A percentile compares a stretch with the other conserved stretches of the same genome.
These are phyloP conservation scores for Zygnema circumcarinatum DNA, from an alignment of 139 green algal genomes.

Conservation along the genomic window DNA sequence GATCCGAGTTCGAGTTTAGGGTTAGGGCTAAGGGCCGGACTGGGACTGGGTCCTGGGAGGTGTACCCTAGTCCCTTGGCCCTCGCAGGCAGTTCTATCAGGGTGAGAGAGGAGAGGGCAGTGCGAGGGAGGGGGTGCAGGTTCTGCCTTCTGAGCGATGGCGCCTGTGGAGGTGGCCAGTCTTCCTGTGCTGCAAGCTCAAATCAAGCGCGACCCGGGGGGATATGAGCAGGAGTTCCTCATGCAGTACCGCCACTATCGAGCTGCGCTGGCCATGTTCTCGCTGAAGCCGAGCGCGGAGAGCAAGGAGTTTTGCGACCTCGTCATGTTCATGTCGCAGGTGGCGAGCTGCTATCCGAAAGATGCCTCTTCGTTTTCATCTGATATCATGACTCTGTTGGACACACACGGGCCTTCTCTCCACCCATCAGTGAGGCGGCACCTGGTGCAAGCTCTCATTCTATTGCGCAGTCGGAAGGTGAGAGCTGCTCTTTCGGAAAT, in stretches of 20 bases:
- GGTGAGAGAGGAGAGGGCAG: background rate
- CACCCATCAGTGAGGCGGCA: conserved; percentile 73
- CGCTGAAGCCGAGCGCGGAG: conserved; percentile 81
- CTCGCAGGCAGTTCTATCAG: background rate
- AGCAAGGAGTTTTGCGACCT: conserved; percentile 84
- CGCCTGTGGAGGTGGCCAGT: conserved; percentile 11
- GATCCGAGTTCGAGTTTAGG: too few relatives aligned
- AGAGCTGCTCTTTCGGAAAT: too few relatives aligned
- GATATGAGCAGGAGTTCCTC: conserved; percentile 92
- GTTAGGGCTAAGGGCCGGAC: too few relatives aligned
- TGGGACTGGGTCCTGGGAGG: too few relatives aligned
- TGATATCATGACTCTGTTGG: conserved; percentile 85
- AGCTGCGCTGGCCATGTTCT: conserved; percentile 83
- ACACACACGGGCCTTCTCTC: conserved; percentile 78
- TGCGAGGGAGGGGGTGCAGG: background rate
- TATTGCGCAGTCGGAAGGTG: conserved; percentile 83
- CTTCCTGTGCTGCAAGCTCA: conserved; percentile 73
- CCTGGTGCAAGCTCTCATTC: conserved; percentile 88
- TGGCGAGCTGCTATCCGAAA: conserved; percentile 75
- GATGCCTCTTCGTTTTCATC: conserved; percentile 71
- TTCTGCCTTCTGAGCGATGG: conserved; percentile 20
- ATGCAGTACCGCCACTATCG: conserved; percentile 88
- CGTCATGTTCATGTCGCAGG: conserved; percentile 90
- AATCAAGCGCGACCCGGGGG: conserved; percentile 89
- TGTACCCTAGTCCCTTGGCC: background rate